phyloP scores from a whole-genome alignment of 257 asterid genomes.

The Nyctanthes arbortristis region DNA sequence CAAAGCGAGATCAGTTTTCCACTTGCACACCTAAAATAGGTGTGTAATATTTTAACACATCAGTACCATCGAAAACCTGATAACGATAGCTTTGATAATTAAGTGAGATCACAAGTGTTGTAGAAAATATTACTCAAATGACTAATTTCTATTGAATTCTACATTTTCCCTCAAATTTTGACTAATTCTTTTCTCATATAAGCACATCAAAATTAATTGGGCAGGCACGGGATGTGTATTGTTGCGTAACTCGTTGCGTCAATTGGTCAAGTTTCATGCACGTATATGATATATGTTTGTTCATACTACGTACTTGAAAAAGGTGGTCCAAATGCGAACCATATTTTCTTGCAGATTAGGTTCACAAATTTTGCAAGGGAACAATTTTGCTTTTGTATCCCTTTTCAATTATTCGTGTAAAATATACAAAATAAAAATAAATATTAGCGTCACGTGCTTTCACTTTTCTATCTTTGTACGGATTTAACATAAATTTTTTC shows the following conservation, averaged over 20 bases:
- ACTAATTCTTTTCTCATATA: conserved; percentile 11
- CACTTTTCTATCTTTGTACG: background rate
- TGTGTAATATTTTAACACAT: no score
- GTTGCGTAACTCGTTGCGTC: conserved; percentile 13
- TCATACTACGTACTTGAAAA: background rate
- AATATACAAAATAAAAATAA: background rate
- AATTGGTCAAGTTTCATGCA: conserved; percentile 8
- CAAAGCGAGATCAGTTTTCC: no score
- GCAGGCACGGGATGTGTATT: conserved; percentile 10
- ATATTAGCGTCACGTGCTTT: background rate
- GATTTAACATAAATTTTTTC: background rate
- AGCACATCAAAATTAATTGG: conserved; percentile 9
- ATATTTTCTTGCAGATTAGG: background rate
- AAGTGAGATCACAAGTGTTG: background rate
- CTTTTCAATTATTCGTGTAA: background rate
- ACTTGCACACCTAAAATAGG: no score
- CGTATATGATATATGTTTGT: background rate
- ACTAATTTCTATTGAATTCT: background rate
- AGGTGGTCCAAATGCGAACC: background rate
- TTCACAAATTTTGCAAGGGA: no score
- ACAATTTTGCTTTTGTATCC: background rate
- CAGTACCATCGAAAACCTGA: no score
- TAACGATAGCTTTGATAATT: no score
- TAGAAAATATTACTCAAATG: background rate
- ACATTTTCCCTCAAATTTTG: background rate